A percentile compares a stretch with the other conserved stretches of the same genome.
Evolutionary conservation across 2,329 filamentous ascomycete genomes (phyloP).

Genomic region (Cylindrodendrum hubeiense): DNA sequence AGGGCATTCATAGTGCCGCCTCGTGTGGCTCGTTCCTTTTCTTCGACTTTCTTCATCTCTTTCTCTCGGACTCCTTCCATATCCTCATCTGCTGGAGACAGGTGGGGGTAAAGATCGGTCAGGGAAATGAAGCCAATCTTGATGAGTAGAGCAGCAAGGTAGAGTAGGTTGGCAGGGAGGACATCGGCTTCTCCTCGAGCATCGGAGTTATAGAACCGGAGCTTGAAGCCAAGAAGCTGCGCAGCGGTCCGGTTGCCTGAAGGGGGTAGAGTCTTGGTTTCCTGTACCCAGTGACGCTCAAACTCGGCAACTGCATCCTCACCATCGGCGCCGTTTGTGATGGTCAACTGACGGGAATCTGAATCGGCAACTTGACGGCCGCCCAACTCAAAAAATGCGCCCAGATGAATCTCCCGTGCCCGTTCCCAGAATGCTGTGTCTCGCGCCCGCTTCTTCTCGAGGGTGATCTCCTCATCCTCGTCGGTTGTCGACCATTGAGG

Average conservation of each 20-base stretch:
- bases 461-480: conserved; percentile 73
- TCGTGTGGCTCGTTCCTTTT: conserved; percentile 78
- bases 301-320: conserved; percentile 65
- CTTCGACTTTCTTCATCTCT: conserved; percentile 80
- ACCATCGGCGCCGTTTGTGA: conserved; percentile 52
- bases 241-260: conserved; percentile 91
- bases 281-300: conserved; percentile 80
- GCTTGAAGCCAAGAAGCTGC: conserved; percentile 95
- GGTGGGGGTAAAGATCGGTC: conserved; percentile 89
- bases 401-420: conserved; percentile 80
- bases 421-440: conserved; percentile 86
- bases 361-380: conserved; percentile 74
- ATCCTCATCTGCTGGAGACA: conserved; percentile 85
- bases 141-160: conserved; percentile 90
- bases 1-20: conserved; percentile 86
- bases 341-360: conserved; percentile 61
- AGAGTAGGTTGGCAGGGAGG: conserved; percentile 92
- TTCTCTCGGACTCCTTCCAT: conserved; percentile 82
- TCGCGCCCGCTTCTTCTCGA: conserved; percentile 69
- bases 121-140: conserved; percentile 98
- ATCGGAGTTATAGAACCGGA: conserved; percentile 91
- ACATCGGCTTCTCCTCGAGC: conserved; percentile 81
- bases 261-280: conserved; percentile 85
- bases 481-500: conserved; percentile 73
- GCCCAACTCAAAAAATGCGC: conserved; percentile 91